Evolutionary conservation across 2,329 filamentous ascomycete species (phyloP).

Genomic region (Fusarium concolor): DNA sequence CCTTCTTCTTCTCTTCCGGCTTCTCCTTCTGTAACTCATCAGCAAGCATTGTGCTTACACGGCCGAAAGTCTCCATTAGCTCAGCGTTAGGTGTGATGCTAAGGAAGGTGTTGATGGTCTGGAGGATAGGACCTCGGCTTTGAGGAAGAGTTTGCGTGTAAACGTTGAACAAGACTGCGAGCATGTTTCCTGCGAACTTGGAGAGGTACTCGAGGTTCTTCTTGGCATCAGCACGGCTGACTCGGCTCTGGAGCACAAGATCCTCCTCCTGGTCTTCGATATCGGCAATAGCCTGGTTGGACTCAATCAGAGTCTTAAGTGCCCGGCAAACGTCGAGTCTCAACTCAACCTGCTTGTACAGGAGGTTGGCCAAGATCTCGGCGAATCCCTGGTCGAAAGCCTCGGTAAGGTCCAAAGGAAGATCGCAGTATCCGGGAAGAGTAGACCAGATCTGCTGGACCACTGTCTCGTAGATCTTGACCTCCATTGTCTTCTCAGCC

Average conservation of each 20-base stretch:
- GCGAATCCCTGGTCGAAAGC: constrained; percentile 90
- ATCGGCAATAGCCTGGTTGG: constrained; percentile 83
- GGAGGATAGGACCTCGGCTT: constrained; percentile 88
- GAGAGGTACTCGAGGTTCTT: constrained; percentile 87
- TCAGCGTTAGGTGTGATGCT: constrained; percentile 85
- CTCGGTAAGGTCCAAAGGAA: constrained; percentile 81
- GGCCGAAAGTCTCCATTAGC: constrained; percentile 87
- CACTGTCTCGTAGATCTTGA: constrained; percentile 97
- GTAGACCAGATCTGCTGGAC: constrained; percentile 96
- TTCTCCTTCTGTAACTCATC: constrained; percentile 70
- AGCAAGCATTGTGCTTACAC: constrained; percentile 87
- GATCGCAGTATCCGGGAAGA: constrained; percentile 92
- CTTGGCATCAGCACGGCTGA: constrained; percentile 79
- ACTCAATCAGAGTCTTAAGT: constrained; percentile 88
- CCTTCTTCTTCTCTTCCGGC: constrained; percentile 68
- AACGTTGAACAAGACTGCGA: constrained; percentile 98
- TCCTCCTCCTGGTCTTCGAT: constrained; percentile 77
- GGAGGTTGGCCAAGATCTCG: constrained; percentile 87
- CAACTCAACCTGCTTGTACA: constrained; percentile 92
- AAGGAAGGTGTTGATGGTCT: constrained; percentile 94
- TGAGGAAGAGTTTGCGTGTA: constrained; percentile 97
- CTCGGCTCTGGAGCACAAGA: constrained; percentile 79
- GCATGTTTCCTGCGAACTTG: constrained; percentile 83
- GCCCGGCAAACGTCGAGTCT: constrained; percentile 88
- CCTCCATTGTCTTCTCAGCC: constrained; percentile 90